Conservation (phyloP, 2,329 filamentous ascomycete species). For the Chaetothyriales sp. region DNA sequence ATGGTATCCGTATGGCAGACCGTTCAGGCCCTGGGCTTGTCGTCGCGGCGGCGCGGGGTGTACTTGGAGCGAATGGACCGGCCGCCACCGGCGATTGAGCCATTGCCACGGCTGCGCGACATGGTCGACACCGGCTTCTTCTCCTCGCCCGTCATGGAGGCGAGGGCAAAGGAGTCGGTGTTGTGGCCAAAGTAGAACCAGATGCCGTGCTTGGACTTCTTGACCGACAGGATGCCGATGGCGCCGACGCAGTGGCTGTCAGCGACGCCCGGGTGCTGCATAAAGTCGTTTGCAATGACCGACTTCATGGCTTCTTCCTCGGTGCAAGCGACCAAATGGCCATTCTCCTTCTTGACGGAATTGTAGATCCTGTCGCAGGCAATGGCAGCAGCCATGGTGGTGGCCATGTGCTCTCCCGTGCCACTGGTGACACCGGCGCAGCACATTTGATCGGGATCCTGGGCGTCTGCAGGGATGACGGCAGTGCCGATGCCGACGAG, state of each 20-base stretch:
- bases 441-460: slow-evolving; percentile 53
- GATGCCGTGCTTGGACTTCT: slow-evolving; percentile 62
- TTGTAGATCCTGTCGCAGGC: slow-evolving; percentile 78
- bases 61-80: slow-evolving; percentile 20
- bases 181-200: slow-evolving; percentile 93
- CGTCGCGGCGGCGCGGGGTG: slow-evolving; percentile 1
- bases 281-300: slow-evolving; percentile 82
- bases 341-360: slow-evolving; percentile 49
- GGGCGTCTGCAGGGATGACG: slow-evolving; percentile 62
- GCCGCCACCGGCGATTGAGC: slow-evolving; percentile 38
- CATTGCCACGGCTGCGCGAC: slow-evolving; percentile 54
- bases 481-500: slow-evolving; percentile 83
- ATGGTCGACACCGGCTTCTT: slow-evolving; percentile 66
- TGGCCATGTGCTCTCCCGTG: slow-evolving; percentile 96
- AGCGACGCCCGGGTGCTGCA: slow-evolving; percentile 71
- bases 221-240: slow-evolving; percentile 81
- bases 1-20: too few species aligned
- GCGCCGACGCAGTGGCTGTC: slow-evolving; percentile 70
- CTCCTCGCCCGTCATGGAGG: slow-evolving; percentile 75
- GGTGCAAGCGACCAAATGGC: slow-evolving; percentile 50
- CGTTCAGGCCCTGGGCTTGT: neutral
- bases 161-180: slow-evolving; percentile 72
- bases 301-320: slow-evolving; percentile 66
- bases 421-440: slow-evolving; percentile 85
- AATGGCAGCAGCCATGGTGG: slow-evolving; percentile 75